Evolutionary conservation across 192 early-diverging fungal genomes (phyloP), one percentile per base, ranked within the genome.

Genomic region (Coemansia sp.): DNA sequence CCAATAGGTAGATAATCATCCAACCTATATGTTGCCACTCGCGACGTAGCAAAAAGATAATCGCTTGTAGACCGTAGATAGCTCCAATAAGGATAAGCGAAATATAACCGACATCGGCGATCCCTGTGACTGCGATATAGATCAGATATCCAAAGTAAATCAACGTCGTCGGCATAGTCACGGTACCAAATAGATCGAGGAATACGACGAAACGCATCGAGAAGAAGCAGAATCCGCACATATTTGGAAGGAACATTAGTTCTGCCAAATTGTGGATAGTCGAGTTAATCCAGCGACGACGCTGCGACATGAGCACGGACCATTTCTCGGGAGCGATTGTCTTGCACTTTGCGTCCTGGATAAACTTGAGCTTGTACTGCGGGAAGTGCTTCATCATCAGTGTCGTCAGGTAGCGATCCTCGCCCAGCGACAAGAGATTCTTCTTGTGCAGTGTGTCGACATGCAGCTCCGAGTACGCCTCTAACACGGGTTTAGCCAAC

Each of bases 231-330:
- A 96, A 95, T 4, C 96, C 96, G 69, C 97, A 99, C 82, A 99
- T 88, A 75, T 97, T 87, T 2, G 90, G 86, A 27, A 98, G 69
- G 67, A 91, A 89, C 65, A 97, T 74, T 9, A 99, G 87, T 81
- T 99, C 97, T 33, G 95, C 84, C 75, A 98, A 76, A 73, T 99
- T 99, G 80, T 99, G 97, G 20, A 99, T 91, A 0, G 97, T 99
- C 15, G 96, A 98, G 86, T 99, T 99, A 86, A 99, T 99, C 97
- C 97, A 99, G 16, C 97, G 92, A 74, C 97, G 93, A 24, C 97
- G 89, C 84, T 99, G 97, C 10, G 97, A 98, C 12, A 97, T 77
- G 52, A 99, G 81, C 9, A 99, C 87, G 1, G 85, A 81, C 92
- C 94, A 98, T 57, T 89, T 86, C 73, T 97, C 95, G 3, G 98